Evolutionary conservation across 2,329 filamentous ascomycete genomes (phyloP).

Genomic region (Aspergillus texensis): DNA sequence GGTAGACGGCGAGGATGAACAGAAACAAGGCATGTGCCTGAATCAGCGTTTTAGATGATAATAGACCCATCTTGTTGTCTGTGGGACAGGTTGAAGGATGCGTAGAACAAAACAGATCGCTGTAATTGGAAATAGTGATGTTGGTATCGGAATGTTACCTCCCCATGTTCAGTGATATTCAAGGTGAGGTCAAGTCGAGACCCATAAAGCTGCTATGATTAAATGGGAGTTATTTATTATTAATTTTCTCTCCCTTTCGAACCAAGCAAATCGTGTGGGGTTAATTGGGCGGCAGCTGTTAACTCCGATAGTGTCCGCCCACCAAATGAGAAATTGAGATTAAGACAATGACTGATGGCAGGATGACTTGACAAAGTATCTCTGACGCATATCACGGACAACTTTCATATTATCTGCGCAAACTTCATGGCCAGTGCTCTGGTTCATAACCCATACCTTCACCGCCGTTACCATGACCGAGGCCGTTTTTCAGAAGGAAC

Average conservation of each 20-base stretch:
- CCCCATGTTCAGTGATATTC: background rate
- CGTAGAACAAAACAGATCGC: background rate
- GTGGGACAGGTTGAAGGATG: background rate
- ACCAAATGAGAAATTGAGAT: conserved; percentile 13
- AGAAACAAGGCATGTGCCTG: conserved; percentile 82
- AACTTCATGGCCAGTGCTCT: conserved; percentile 1
- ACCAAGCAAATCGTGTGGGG: conserved; percentile 26
- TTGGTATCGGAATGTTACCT: background rate
- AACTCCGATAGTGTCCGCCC: conserved; percentile 22
- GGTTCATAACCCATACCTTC: background rate
- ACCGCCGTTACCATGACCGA: conserved; percentile 28
- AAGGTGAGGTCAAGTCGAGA: background rate
- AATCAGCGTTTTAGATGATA: conserved; percentile 80
- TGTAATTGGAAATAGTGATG: background rate
- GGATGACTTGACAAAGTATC: background rate
- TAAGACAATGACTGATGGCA: conserved; percentile 1
- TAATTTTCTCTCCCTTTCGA: background rate
- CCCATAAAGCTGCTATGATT: background rate
- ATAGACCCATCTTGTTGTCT: conserved; percentile 67
- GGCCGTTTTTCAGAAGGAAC: conserved; percentile 50
- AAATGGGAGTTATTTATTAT: conserved; percentile 4
- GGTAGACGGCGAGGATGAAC: conserved; percentile 79
- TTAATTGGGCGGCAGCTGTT: conserved; percentile 18
- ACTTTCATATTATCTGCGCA: background rate
- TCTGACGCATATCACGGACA: background rate